phyloP scores from a whole-genome alignment of 805 yeast species.

The Nakazawaea ernobii region DNA sequence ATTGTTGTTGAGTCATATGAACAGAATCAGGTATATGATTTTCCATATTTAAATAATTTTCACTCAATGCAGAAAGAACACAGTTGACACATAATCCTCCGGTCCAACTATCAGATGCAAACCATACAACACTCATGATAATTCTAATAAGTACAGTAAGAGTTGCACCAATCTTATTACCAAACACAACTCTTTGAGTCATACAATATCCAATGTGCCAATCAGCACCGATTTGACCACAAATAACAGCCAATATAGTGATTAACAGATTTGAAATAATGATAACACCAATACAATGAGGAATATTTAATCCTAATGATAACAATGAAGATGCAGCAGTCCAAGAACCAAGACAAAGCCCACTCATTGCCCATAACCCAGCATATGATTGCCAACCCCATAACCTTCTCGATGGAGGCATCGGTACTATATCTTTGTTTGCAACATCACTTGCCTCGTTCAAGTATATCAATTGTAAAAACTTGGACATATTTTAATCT shows the following conservation, averaged over 20 bases:
- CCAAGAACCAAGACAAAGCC: constrained; percentile 7
- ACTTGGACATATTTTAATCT: background rate
- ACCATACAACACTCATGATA: constrained; percentile 19
- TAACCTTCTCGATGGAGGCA: constrained; percentile 37
- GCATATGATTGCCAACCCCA: constrained; percentile 40
- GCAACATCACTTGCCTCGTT: constrained; percentile 2
- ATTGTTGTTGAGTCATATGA: constrained; percentile 29
- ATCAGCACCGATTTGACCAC: constrained; percentile 21
- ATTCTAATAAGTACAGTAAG: constrained; percentile 18
- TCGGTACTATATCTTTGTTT: constrained; percentile 38
- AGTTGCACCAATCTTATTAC: constrained; percentile 16
- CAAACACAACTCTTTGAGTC: constrained; percentile 21
- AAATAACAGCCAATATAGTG: constrained; percentile 16
- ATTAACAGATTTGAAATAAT: constrained; percentile 21
- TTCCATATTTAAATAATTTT: constrained; percentile 21
- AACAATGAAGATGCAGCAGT: constrained; percentile 17
- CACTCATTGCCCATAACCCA: constrained; percentile 34
- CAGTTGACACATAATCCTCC: constrained; percentile 19
- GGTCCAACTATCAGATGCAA: constrained; percentile 19
- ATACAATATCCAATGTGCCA: constrained; percentile 22
- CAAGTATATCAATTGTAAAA: background rate
- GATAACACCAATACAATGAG: constrained; percentile 22
- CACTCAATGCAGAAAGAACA: constrained; percentile 17
- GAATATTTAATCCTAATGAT: constrained; percentile 19
- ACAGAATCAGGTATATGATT: constrained; percentile 27